phyloP scores from a whole-genome alignment of 2,329 filamentous ascomycete species.

The Monilinia polystroma region DNA sequence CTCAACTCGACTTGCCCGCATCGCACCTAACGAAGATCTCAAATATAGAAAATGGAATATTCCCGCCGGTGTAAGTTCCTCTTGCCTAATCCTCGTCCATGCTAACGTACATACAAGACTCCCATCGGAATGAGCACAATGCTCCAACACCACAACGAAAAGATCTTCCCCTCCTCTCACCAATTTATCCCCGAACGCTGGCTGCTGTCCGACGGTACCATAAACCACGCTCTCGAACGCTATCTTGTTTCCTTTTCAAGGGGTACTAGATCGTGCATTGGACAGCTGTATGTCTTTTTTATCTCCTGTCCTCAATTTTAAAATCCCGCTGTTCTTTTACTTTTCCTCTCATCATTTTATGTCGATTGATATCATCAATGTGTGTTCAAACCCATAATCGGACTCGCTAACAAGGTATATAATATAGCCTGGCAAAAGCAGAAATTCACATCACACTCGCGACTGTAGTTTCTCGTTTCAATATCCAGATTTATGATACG shows the following conservation, averaged over 20 bases:
- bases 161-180: conserved; percentile 28
- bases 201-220: conserved; percentile 33
- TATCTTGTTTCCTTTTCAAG: conserved; percentile 32
- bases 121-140: conserved; percentile 31
- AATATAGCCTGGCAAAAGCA: conserved; percentile 29
- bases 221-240: conserved; percentile 23
- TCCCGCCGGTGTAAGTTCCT: conserved; percentile 24
- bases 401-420: too few species aligned
- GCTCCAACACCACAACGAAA: conserved; percentile 31
- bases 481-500: conserved; percentile 27
- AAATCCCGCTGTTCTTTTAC: background rate
- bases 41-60: conserved; percentile 27
- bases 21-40: conserved; percentile 24
- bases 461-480: conserved; percentile 28
- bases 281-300: conserved; percentile 24
- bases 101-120: conserved; percentile 20
- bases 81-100: background rate
- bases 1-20: conserved; percentile 25
- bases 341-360: background rate
- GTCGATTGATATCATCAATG: too few species aligned
- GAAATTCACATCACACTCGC: conserved; percentile 31
- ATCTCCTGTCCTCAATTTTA: too few species aligned
- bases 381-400: too few species aligned
- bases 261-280: conserved; percentile 32
- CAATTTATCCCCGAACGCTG: conserved; percentile 31